A percentile compares a stretch with the other conserved stretches of the same genome.
Conservation (phyloP, 2,329 filamentous ascomycete species). For the Fusarium drepaniforme region DNA sequence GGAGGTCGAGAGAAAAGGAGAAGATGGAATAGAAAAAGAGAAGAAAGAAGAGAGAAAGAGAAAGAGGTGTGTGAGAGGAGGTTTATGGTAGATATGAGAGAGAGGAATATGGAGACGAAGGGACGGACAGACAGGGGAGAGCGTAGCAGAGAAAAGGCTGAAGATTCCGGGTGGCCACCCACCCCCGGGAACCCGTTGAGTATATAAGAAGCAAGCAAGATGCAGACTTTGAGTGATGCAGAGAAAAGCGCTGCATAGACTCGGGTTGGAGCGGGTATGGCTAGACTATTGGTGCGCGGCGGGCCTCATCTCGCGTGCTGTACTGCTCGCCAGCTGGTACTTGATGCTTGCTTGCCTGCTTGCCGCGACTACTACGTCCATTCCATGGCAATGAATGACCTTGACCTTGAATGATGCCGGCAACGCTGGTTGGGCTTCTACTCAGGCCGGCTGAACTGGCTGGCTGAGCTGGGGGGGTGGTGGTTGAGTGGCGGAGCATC, state of each 20-base stretch:
- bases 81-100: slow-evolving; percentile 27
- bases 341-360: slow-evolving; percentile 19
- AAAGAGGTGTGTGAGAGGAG: slow-evolving; percentile 21
- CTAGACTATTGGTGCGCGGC: slow-evolving; percentile 38
- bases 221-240: slow-evolving; percentile 33
- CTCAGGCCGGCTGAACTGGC: slow-evolving; percentile 25
- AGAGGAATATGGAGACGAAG: slow-evolving; percentile 19
- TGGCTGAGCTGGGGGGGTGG: slow-evolving; percentile 13
- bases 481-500: slow-evolving; percentile 14
- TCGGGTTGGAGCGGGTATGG: slow-evolving; percentile 41
- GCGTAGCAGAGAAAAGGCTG: slow-evolving; percentile 35
- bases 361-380: slow-evolving; percentile 21
- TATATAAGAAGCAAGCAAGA: slow-evolving; percentile 44
- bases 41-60: slow-evolving; percentile 8
- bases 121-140: slow-evolving; percentile 23
- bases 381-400: slow-evolving; percentile 23
- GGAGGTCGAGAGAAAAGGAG: neutral
- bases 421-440: slow-evolving; percentile 32
- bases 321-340: slow-evolving; percentile 17
- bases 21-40: slow-evolving; percentile 9
- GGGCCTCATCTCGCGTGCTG: slow-evolving; percentile 43
- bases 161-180: slow-evolving; percentile 33
- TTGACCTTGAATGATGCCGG: slow-evolving; percentile 28
- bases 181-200: slow-evolving; percentile 36
- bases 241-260: slow-evolving; percentile 31